Evolutionary conservation across 164 flowering plant species (phyloP).

Genomic region (Vitis amurensis): DNA sequence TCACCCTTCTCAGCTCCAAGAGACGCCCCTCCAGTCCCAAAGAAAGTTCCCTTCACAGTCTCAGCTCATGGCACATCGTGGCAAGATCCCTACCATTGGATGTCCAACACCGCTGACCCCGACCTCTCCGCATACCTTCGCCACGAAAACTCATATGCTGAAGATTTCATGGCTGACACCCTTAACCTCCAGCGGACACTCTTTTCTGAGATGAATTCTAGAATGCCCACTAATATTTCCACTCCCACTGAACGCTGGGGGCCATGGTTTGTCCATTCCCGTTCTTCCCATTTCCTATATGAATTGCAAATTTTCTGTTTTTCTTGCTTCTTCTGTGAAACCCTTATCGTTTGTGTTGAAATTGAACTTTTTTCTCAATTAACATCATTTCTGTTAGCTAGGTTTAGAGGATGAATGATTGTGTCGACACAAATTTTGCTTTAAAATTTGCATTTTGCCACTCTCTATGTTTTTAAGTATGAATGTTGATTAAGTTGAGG

Average conservation of each 20-base stretch:
- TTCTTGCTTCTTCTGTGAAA: background rate
- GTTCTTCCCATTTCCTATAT: background rate
- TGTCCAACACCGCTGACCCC: conserved; percentile 74
- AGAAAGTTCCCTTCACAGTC: conserved; percentile 62
- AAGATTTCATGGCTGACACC: conserved; percentile 84
- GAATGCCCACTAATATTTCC: conserved; percentile 59
- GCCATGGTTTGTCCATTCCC: conserved; percentile 56
- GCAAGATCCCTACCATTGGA: conserved; percentile 92
- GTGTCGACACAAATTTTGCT: too few species aligned
- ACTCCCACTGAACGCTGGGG: conserved; percentile 92
- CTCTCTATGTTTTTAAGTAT: too few species aligned
- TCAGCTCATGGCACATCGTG: conserved; percentile 63
- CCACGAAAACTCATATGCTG: conserved; percentile 67
- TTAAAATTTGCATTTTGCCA: too few species aligned
- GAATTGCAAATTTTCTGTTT: background rate
- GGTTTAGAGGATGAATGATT: too few species aligned
- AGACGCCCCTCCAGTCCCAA: conserved; percentile 55
- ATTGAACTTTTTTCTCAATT: background rate
- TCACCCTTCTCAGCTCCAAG: conserved; percentile 21
- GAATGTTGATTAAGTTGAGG: too few species aligned
- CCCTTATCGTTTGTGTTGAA: background rate
- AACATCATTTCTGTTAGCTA: too few species aligned
- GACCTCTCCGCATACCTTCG: conserved; percentile 54
- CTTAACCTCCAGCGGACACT: conserved; percentile 41
- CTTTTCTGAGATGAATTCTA: conserved; percentile 59